Evolutionary conservation across 768 basidiomycete genomes (phyloP).

Genomic region (Solioccasus polychromus): DNA sequence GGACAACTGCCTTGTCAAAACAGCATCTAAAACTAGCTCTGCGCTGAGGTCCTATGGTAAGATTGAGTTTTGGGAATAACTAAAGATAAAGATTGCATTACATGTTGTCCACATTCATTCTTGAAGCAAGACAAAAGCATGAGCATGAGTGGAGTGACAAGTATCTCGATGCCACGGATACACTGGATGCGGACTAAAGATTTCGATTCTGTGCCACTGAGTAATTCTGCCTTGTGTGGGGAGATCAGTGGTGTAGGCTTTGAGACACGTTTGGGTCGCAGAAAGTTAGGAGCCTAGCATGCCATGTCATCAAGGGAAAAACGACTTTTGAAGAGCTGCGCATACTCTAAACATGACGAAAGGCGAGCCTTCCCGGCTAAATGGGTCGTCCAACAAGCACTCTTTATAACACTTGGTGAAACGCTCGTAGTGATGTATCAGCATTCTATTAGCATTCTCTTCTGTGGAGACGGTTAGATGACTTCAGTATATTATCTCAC

Average conservation of each 20-base stretch:
- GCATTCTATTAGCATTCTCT: slow-evolving; percentile 15
- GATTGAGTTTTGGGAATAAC: slow-evolving; percentile 7
- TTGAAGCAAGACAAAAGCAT: slow-evolving; percentile 43
- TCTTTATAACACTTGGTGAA: slow-evolving; percentile 48
- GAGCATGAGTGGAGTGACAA: slow-evolving; percentile 56
- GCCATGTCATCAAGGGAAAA: background rate
- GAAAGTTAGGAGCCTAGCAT: slow-evolving; percentile 12
- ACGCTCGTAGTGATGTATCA: slow-evolving; percentile 47
- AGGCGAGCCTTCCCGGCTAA: slow-evolving; percentile 46
- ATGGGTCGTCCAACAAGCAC: slow-evolving; percentile 32
- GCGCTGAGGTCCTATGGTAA: slow-evolving; percentile 34
- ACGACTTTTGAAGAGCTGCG: background rate
- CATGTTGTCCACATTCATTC: slow-evolving; percentile 45
- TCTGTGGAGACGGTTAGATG: slow-evolving; percentile 19
- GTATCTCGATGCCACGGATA: slow-evolving; percentile 36
- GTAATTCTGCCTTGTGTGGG: slow-evolving; percentile 5
- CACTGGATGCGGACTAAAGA: slow-evolving; percentile 38
- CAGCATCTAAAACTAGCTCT: slow-evolving; percentile 38
- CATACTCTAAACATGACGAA: slow-evolving; percentile 46
- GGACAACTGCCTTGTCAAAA: slow-evolving; percentile 42
- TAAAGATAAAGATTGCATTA: slow-evolving; percentile 27
- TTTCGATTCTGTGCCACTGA: background rate
- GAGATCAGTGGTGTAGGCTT: slow-evolving; percentile 2
- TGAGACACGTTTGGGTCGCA: background rate
- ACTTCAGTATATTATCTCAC: background rate